A percentile compares a stretch with the other conserved stretches of the same genome.
phyloP scores from a whole-genome alignment of 208 protist species.

The Zelonia costaricensis region DNA sequence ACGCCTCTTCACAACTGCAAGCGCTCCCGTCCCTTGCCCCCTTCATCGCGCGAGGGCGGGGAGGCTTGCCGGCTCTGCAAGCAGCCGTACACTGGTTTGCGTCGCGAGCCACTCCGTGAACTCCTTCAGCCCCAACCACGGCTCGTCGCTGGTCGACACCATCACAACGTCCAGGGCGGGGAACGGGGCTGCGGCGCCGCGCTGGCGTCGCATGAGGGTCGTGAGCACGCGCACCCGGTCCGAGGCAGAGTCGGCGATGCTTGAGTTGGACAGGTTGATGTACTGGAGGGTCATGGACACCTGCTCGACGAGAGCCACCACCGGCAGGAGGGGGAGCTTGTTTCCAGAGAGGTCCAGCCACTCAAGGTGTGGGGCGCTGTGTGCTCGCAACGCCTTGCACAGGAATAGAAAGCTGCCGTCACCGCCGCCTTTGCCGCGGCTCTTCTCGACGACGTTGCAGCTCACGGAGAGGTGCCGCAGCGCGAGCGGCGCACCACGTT shows the following conservation, averaged over 20 bases:
- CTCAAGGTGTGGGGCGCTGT: slow-evolving; percentile 46
- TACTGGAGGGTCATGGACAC: slow-evolving; percentile 35
- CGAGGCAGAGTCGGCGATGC: slow-evolving; percentile 41
- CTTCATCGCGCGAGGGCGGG: no score
- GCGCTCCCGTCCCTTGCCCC: no score
- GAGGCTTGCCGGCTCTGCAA: slow-evolving; percentile 5
- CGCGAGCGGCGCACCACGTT: slow-evolving; percentile 34
- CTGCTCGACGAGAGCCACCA: slow-evolving; percentile 67
- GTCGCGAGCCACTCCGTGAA: slow-evolving; percentile 26
- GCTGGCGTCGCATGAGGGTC: slow-evolving; percentile 51
- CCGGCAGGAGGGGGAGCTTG: slow-evolving; percentile 44
- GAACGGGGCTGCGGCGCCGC: slow-evolving; percentile 4
- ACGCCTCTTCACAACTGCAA: no score
- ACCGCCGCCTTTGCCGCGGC: slow-evolving; percentile 12
- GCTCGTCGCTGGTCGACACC: slow-evolving; percentile 9
- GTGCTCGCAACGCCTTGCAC: slow-evolving; percentile 57
- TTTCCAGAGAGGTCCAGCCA: slow-evolving; percentile 59
- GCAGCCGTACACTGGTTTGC: slow-evolving; percentile 18
- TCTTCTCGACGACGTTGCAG: slow-evolving; percentile 43
- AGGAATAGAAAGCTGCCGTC: slow-evolving; percentile 57
- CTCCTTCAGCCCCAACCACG: slow-evolving; percentile 26
- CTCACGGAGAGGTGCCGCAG: slow-evolving; percentile 50
- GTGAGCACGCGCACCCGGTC: slow-evolving; percentile 48
- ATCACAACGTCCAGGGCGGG: slow-evolving; percentile 19
- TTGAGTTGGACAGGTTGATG: slow-evolving; percentile 46